Conservation (phyloP, 1,284 basidiomycete species). For the Meripilus lineatus region DNA sequence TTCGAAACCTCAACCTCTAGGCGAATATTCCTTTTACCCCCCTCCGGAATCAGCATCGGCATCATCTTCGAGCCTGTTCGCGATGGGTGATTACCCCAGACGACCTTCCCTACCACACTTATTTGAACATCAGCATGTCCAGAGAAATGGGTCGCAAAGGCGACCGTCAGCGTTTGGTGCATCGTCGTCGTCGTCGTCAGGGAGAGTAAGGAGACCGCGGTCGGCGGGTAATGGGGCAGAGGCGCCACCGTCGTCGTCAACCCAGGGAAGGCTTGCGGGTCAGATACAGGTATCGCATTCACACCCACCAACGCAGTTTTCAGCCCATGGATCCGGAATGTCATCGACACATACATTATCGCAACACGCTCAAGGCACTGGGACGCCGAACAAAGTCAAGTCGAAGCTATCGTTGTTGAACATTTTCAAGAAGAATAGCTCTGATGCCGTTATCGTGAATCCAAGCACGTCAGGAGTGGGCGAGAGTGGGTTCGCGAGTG, state of each 20-base stretch:
- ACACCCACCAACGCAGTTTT: too few relatives aligned
- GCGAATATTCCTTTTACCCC: slow-evolving; percentile 22
- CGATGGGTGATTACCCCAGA: slow-evolving; percentile 18
- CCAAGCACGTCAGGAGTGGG: slow-evolving; percentile 19
- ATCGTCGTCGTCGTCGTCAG: slow-evolving; percentile 25
- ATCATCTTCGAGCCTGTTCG: not conserved
- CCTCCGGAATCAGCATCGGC: slow-evolving; percentile 24
- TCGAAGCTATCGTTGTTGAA: slow-evolving; percentile 40
- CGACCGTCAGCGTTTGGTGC: slow-evolving; percentile 17
- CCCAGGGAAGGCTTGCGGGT: too few relatives aligned
- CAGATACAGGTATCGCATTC: too few relatives aligned
- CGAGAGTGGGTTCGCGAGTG: too few relatives aligned
- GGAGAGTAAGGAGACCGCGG: too few relatives aligned
- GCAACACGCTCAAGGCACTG: too few relatives aligned
- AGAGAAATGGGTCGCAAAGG: too few relatives aligned
- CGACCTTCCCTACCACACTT: slow-evolving; percentile 35
- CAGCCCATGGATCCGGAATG: too few relatives aligned
- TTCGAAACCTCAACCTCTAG: slow-evolving; percentile 25
- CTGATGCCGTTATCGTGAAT: slow-evolving; percentile 24
- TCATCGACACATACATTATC: too few relatives aligned
- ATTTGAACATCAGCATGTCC: slow-evolving; percentile 26
- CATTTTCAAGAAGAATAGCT: slow-evolving; percentile 53
- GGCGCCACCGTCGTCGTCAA: too few relatives aligned
- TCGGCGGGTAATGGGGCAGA: slow-evolving; percentile 56
- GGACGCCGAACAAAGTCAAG: slow-evolving; percentile 17